Evolutionary conservation across 2,329 filamentous ascomycete genomes (phyloP).

Genomic region (Aspergillus clavatus): DNA sequence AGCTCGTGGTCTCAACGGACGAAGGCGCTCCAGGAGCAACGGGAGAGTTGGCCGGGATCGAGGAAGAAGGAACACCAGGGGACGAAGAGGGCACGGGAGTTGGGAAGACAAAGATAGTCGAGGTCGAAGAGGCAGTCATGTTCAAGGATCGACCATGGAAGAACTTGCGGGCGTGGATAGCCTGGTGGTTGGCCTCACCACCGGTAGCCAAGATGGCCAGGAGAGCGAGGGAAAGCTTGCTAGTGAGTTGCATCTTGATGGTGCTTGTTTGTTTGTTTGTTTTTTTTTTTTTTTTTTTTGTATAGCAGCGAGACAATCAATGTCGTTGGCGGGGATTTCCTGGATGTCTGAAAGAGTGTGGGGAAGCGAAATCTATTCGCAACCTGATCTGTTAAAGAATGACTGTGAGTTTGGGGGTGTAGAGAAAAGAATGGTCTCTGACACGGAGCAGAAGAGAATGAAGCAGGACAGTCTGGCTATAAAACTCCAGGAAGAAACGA

Average conservation of each 20-base stretch:
- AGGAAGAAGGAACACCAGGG: slow-evolving; percentile 7
- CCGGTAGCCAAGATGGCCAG: slow-evolving; percentile 33
- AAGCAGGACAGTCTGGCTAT: slow-evolving; percentile 13
- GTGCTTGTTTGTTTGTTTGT: no score
- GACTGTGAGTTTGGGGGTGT: slow-evolving; percentile 2
- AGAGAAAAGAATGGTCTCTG: slow-evolving; percentile 14
- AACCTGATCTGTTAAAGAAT: slow-evolving; percentile 7
- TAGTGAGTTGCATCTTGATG: slow-evolving; percentile 35
- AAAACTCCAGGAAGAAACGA: slow-evolving; percentile 9
- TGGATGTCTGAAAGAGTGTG: slow-evolving; percentile 9
- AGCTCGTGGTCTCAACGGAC: slow-evolving; percentile 7
- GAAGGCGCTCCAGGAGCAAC: slow-evolving; percentile 3
- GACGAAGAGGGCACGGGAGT: slow-evolving; percentile 11
- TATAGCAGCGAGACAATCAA: slow-evolving; percentile 18
- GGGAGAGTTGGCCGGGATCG: slow-evolving; percentile 8
- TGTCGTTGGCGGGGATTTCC: slow-evolving; percentile 12
- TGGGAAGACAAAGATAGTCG: slow-evolving; percentile 19
- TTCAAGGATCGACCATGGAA: slow-evolving; percentile 17
- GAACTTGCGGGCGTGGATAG: slow-evolving; percentile 22
- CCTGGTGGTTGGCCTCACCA: slow-evolving; percentile 30
- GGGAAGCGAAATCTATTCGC: slow-evolving; percentile 37
- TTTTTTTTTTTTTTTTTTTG: no score
- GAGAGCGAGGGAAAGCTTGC: slow-evolving; percentile 33
- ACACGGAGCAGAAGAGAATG: slow-evolving; percentile 11
- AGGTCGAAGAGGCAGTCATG: slow-evolving; percentile 13